Evolutionary conservation across 257 asterid genomes (phyloP).

Genomic region (Agastache rugosa): DNA sequence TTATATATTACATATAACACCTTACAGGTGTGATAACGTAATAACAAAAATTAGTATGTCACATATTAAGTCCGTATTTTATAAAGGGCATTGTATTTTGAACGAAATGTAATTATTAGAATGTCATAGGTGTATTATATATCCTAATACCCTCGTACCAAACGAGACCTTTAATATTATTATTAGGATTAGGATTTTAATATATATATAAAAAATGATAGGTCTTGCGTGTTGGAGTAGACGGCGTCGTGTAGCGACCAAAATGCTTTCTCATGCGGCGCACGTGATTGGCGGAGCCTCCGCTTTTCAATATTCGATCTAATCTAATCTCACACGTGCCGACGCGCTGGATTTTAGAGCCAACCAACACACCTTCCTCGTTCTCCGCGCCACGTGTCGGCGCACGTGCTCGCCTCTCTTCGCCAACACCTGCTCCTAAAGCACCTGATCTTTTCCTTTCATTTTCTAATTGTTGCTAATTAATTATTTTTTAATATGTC

Average conservation of each 20-base stretch:
- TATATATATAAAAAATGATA: neutral
- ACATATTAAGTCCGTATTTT: too few relatives aligned
- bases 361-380: conserved; percentile 43
- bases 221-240: conserved; percentile 33
- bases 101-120: too few relatives aligned
- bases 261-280: conserved; percentile 41
- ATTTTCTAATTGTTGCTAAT: neutral
- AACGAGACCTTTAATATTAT: too few relatives aligned
- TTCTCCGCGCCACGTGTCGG: conserved; percentile 46
- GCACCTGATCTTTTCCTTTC: conserved; percentile 29
- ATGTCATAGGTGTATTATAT: too few relatives aligned
- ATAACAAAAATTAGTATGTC: too few relatives aligned
- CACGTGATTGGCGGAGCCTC: conserved; percentile 41
- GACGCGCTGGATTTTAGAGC: conserved; percentile 17
- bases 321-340: conserved; percentile 44
- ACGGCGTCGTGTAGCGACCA: conserved; percentile 45
- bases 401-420: conserved; percentile 52
- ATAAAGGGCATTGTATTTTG: too few relatives aligned
- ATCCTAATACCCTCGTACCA: too few relatives aligned
- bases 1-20: too few relatives aligned
- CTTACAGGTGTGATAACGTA: too few relatives aligned
- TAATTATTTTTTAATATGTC: neutral
- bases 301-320: conserved; percentile 38
- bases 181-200: neutral
- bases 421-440: conserved; percentile 37